Percentiles rank a stretch among this genome's conserved stretches.
These are phyloP conservation scores for Apiospora koreana DNA, from an alignment of 2,329 filamentous ascomycete species.

Conservation along the genomic window DNA sequence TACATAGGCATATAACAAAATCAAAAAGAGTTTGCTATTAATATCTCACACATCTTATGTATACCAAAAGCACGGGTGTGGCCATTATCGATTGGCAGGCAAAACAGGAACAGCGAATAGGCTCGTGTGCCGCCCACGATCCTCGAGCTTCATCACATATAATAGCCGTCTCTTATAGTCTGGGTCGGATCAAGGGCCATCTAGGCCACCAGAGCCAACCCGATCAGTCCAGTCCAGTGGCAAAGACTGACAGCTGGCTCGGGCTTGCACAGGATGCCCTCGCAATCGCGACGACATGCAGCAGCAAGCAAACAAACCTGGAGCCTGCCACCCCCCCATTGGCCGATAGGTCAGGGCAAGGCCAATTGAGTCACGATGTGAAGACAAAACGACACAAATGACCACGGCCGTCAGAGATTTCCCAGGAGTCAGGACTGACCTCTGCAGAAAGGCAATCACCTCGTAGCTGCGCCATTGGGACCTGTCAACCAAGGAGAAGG, in stretches of 20 bases:
- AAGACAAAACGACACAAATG: neutral
- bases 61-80: neutral
- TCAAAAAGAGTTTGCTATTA: neutral
- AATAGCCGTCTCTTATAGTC: neutral
- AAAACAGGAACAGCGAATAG: neutral
- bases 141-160: neutral
- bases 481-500: neutral
- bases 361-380: neutral
- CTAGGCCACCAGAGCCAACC: neutral
- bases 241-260: slow-evolving; percentile 5
- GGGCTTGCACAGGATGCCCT: neutral
- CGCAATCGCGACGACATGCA: neutral
- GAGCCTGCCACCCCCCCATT: neutral
- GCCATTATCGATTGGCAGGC: neutral
- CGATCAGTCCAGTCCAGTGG: neutral
- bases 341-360: neutral
- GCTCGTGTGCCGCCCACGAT: neutral
- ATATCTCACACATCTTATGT: neutral
- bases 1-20: neutral
- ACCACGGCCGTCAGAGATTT: neutral
- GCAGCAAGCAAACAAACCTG: neutral
- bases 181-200: neutral
- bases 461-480: neutral
- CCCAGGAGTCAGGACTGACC: neutral
- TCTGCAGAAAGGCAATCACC: neutral